phyloP scores from a whole-genome alignment of 495 filamentous ascomycete species.

The Penicillium nucicola region DNA sequence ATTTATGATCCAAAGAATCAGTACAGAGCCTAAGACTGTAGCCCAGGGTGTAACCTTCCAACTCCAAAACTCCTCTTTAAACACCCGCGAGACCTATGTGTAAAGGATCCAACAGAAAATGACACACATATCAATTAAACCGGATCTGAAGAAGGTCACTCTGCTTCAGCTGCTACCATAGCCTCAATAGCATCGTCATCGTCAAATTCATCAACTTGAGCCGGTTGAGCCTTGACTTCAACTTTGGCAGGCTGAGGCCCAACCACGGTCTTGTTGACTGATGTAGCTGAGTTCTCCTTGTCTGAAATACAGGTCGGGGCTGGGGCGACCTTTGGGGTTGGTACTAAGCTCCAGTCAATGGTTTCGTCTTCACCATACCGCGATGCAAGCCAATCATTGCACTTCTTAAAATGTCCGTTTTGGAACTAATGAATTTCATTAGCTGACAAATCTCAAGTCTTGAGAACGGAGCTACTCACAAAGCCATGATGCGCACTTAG shows the following conservation, averaged over 20 bases:
- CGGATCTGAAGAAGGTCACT: neutral
- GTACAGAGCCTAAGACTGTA: too few species aligned
- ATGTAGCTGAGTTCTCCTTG: constrained; percentile 17
- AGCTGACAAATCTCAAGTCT: constrained; percentile 21
- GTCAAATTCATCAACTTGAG: constrained; percentile 34
- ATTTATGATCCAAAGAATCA: too few species aligned
- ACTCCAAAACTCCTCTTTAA: too few species aligned
- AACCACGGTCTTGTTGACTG: constrained; percentile 2
- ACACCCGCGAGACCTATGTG: too few species aligned
- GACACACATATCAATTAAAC: neutral
- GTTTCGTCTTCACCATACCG: constrained; percentile 73
- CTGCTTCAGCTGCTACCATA: constrained; percentile 29
- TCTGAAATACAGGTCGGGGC: constrained; percentile 9
- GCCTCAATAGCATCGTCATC: constrained; percentile 42
- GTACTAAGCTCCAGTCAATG: constrained; percentile 82
- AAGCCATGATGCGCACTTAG: constrained; percentile 77
- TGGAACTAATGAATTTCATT: constrained; percentile 54
- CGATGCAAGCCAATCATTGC: constrained; percentile 81
- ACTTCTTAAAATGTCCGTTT: constrained; percentile 81
- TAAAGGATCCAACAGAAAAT: too few species aligned
- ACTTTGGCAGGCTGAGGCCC: constrained; percentile 9
- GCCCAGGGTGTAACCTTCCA: too few species aligned
- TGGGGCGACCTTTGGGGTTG: constrained; percentile 17
- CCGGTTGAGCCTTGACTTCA: neutral
- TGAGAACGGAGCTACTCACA: constrained; percentile 28